Conservation (phyloP, 2,329 filamentous ascomycete species). For the Rhytidhysteron rufulum region DNA sequence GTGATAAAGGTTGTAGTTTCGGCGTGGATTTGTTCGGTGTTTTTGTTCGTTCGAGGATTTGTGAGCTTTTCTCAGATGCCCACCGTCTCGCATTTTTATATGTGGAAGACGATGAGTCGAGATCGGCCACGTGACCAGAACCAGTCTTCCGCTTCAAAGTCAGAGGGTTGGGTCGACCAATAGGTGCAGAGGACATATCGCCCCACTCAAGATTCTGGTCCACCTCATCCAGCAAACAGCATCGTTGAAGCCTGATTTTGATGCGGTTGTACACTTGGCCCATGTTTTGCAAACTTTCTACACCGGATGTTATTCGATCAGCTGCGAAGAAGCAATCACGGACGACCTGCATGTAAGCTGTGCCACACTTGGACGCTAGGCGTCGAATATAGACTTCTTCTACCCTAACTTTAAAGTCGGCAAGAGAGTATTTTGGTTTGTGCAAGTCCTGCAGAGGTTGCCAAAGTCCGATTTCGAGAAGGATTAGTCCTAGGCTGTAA, state of each 20-base stretch:
- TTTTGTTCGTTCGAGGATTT: slow-evolving; percentile 30
- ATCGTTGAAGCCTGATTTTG: slow-evolving; percentile 38
- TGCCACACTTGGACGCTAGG: slow-evolving; percentile 66
- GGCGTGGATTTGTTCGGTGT: slow-evolving; percentile 29
- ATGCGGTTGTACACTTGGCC: slow-evolving; percentile 42
- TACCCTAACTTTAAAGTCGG: slow-evolving; percentile 61
- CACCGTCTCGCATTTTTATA: slow-evolving; percentile 33
- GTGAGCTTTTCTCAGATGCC: slow-evolving; percentile 31
- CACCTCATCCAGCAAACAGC: slow-evolving; percentile 36
- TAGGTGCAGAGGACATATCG: slow-evolving; percentile 20
- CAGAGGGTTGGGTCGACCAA: slow-evolving; percentile 13
- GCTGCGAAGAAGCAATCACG: slow-evolving; percentile 69
- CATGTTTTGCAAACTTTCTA: slow-evolving; percentile 28
- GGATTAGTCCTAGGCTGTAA: slow-evolving; percentile 68
- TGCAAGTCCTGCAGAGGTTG: slow-evolving; percentile 58
- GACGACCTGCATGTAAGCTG: slow-evolving; percentile 71
- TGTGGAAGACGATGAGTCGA: slow-evolving; percentile 24
- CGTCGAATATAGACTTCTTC: slow-evolving; percentile 62
- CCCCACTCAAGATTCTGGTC: slow-evolving; percentile 27
- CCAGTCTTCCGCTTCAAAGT: slow-evolving; percentile 30
- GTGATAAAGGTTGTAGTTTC: slow-evolving; percentile 21
- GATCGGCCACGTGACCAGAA: slow-evolving; percentile 22
- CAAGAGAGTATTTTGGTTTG: slow-evolving; percentile 57
- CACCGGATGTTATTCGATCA: slow-evolving; percentile 41
- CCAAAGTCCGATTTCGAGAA: slow-evolving; percentile 75